Conservation (phyloP, 306 rosid species). For the Prunus mongolica region DNA sequence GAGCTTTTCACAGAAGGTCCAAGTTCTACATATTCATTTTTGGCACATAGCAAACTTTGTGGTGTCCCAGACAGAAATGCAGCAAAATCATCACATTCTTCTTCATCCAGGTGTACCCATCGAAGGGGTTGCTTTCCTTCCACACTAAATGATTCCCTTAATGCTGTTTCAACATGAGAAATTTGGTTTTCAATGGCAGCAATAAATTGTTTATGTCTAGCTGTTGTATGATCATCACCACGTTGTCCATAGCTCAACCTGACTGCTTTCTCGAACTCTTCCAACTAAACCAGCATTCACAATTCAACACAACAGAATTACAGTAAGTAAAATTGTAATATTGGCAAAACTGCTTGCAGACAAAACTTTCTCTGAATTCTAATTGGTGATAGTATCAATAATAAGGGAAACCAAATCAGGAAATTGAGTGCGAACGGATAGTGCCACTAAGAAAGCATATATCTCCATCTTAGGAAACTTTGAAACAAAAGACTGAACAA, state of each 20-base stretch:
- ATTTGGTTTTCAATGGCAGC: conserved; percentile 82
- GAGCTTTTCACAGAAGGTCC: conserved; percentile 31
- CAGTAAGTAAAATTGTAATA: not conserved
- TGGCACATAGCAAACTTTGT: conserved; percentile 29
- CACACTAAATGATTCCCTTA: conserved; percentile 54
- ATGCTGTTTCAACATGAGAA: conserved; percentile 58
- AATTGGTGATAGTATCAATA: conserved; percentile 16
- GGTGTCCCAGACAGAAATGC: conserved; percentile 81
- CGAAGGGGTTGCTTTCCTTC: conserved; percentile 76
- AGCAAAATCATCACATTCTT: conserved; percentile 84
- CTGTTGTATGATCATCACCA: conserved; percentile 50
- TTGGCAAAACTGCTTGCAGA: conserved; percentile 10
- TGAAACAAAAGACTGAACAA: not conserved
- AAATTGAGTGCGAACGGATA: not conserved
- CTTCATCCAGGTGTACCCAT: conserved; percentile 84
- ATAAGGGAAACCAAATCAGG: conserved; percentile 2
- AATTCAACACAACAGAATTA: conserved; percentile 27
- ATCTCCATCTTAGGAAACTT: not conserved
- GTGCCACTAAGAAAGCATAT: not conserved
- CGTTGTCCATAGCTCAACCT: conserved; percentile 64
- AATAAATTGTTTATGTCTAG: conserved; percentile 81
- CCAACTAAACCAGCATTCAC: conserved; percentile 54
- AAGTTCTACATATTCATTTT: conserved; percentile 38
- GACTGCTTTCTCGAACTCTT: conserved; percentile 88
- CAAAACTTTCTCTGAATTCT: not conserved